These are phyloP conservation scores for Cubamyces lactineus DNA, from an alignment of 768 basidiomycete genomes.

Conservation along the genomic window DNA sequence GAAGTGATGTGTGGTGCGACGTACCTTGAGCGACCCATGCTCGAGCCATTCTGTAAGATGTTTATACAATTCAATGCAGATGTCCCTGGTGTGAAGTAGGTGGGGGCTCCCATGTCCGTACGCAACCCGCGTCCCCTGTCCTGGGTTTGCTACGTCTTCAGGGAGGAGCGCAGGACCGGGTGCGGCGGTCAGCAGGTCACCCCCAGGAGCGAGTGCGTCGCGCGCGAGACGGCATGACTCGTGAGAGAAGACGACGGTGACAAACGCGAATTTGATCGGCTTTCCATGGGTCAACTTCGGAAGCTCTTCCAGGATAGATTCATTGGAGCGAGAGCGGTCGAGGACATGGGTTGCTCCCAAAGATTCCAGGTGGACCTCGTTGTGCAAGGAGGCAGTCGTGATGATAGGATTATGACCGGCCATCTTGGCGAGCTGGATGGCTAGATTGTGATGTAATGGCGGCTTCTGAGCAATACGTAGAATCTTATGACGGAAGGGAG, in stretches of 20 bases:
- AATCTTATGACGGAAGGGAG: background rate
- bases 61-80: conserved; percentile 17
- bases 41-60: conserved; percentile 20
- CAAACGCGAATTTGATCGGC: conserved; percentile 31
- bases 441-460: no score
- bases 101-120: conserved; percentile 16
- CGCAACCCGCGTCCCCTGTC: conserved; percentile 17
- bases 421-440: no score
- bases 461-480: no score
- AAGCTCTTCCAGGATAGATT: conserved; percentile 16
- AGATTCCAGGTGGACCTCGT: conserved; percentile 18
- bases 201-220: conserved; percentile 30
- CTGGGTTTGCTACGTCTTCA: background rate
- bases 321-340: conserved; percentile 24
- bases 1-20: background rate
- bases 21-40: conserved; percentile 21
- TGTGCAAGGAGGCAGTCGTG: conserved; percentile 19
- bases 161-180: conserved; percentile 9
- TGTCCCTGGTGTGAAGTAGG: conserved; percentile 2
- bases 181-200: conserved; percentile 21
- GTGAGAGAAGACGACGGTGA: conserved; percentile 22
- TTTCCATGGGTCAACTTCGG: conserved; percentile 19
- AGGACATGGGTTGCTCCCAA: conserved; percentile 34
- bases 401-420: background rate
- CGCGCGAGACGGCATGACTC: conserved; percentile 29